phyloP scores from a whole-genome alignment of 164 flowering plant genomes.

The Chloranthus sessilifolius region DNA sequence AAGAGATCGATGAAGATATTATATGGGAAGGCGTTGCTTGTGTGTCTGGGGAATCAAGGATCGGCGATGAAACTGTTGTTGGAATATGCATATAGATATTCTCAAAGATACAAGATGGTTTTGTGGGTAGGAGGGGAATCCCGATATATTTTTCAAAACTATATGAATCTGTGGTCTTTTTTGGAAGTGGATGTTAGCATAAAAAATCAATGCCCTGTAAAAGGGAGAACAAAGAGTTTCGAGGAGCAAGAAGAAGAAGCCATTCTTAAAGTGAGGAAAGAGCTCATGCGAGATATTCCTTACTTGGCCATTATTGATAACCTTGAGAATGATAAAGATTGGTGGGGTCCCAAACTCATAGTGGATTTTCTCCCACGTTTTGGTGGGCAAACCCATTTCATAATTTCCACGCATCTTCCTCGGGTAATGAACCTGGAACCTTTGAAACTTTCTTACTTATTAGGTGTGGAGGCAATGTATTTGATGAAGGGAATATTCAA shows the following conservation, averaged over 20 bases:
- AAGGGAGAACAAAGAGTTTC: constrained; percentile 53
- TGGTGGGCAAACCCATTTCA: constrained; percentile 80
- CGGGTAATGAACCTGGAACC: constrained; percentile 74
- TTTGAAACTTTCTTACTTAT: constrained; percentile 66
- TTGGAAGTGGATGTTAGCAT: constrained; percentile 72
- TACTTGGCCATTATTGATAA: constrained; percentile 80
- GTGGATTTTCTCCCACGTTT: constrained; percentile 97
- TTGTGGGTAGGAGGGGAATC: constrained; percentile 89
- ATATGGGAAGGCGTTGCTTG: constrained; percentile 86
- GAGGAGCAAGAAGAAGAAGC: constrained; percentile 88
- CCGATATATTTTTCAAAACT: constrained; percentile 75
- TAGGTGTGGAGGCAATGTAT: constrained; percentile 79
- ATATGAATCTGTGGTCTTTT: constrained; percentile 66
- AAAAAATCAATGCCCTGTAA: constrained; percentile 42
- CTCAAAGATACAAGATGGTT: constrained; percentile 83
- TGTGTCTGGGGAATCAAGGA: constrained; percentile 83
- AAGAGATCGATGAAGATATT: constrained; percentile 42
- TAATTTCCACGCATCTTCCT: constrained; percentile 76
- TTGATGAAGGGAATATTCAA: constrained; percentile 61
- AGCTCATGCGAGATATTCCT: constrained; percentile 80
- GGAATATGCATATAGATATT: constrained; percentile 75
- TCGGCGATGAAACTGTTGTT: constrained; percentile 88
- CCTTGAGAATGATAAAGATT: constrained; percentile 84
- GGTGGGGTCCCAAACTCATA: constrained; percentile 80
- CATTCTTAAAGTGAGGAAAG: constrained; percentile 60